Conservation (phyloP, 352 stramenopile genomes). For the Peronospora tabacina region DNA sequence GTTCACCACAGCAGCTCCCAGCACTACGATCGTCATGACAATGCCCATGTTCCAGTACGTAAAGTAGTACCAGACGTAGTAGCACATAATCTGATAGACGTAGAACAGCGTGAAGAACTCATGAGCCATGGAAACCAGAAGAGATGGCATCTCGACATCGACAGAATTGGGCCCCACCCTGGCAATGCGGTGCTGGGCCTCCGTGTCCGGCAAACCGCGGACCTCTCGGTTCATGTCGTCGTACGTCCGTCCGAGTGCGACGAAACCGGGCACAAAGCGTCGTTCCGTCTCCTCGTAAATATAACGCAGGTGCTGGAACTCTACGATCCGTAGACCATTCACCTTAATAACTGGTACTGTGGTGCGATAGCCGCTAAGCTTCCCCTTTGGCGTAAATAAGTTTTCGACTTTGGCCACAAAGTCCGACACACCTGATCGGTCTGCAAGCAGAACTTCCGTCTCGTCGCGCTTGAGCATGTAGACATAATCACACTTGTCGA, state of each 20-base stretch:
- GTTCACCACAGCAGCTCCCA: conserved; percentile 33
- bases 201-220: conserved; percentile 10
- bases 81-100: conserved; percentile 51
- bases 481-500: conserved; percentile 28
- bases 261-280: conserved; percentile 22
- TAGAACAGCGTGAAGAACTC: conserved; percentile 44
- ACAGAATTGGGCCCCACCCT: conserved; percentile 29
- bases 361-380: conserved; percentile 23
- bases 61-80: conserved; percentile 55
- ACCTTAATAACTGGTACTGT: conserved; percentile 21
- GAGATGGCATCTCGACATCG: conserved; percentile 36
- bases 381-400: conserved; percentile 10
- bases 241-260: conserved; percentile 16
- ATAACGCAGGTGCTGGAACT: conserved; percentile 46
- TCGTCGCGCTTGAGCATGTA: conserved; percentile 30
- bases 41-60: conserved; percentile 41
- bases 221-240: conserved; percentile 5
- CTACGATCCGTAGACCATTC: conserved; percentile 18
- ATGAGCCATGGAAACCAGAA: conserved; percentile 23
- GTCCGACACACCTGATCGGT: conserved; percentile 24
- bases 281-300: conserved; percentile 23
- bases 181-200: conserved; percentile 18
- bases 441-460: conserved; percentile 27
- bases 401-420: conserved; percentile 27
- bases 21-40: conserved; percentile 33